Evolutionary conservation across 805 yeast species (phyloP), one percentile per base, ranked within the genome.

Genomic region (Schwanniomyces polymorphus): DNA sequence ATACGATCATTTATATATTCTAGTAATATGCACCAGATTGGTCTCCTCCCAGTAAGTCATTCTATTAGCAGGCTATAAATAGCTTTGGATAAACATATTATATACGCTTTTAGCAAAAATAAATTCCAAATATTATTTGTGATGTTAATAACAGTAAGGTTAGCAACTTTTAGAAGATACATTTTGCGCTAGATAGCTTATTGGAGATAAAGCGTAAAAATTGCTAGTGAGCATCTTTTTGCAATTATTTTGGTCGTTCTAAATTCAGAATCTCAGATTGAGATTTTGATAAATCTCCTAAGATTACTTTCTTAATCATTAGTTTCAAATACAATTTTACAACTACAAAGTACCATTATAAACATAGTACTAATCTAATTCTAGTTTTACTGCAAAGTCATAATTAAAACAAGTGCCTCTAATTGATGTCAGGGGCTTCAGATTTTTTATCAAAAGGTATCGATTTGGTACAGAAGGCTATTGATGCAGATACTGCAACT

Each of bases 401-500:
- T 14, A 7, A 31, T 16, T 14, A 31, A 7, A 31, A 18, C n/a
- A 18, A 18, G 17, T 31, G 14, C 21, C 21, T 31, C 16, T 8
- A 16, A 14, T 40, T 18, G 35, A 58, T 58, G 62, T 58, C 62
- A 12, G 62, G 62, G n/a, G 59, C 71, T 16, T 53, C 74, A 25
- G 97, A 92, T 61, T 92, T 92, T 64, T 78, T 94, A 37, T 84
- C 87, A 49, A 94, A 94, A 64, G 99, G 97, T n/a, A 91, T 94
- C 21, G 97, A 91, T 52, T 77, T 91, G 31, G 95, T 94, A 16
- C 96, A 91, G 63, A 86, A 86, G 66, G 99, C 99, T 21, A 91
- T 94, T 46, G 97, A 91, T 63, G 90, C 96, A 5, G 99, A 94
- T 64, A 83, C 89, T 14, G 91, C 91, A 21, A 85, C 92, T 44